Conservation (phyloP, 2,329 filamentous ascomycete species). For the Alternaria rosae region DNA sequence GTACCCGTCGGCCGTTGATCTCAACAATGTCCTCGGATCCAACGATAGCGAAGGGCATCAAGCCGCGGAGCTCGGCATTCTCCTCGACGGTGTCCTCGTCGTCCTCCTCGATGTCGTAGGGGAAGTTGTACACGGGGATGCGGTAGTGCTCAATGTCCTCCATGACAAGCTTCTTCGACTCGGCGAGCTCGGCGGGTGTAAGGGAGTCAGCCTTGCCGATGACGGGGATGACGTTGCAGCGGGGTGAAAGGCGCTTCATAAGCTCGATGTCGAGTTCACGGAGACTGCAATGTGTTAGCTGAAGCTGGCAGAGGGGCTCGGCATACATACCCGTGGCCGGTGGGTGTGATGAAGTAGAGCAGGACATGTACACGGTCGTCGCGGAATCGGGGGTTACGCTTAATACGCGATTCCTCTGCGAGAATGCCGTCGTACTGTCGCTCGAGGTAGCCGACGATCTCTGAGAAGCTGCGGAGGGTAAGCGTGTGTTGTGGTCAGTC, state of each 20-base stretch:
- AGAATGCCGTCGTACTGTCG: constrained; percentile 99
- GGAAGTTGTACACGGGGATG: constrained; percentile 99
- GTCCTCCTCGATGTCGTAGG: constrained; percentile 99
- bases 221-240: constrained; percentile 98
- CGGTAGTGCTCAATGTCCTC: constrained; percentile 99
- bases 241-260: constrained; percentile 98
- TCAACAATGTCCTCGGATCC: constrained; percentile 95
- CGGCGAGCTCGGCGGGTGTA: constrained; percentile 92
- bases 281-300: constrained; percentile 65
- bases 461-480: constrained; percentile 74
- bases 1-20: constrained; percentile 88
- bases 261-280: constrained; percentile 99
- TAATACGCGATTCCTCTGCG: constrained; percentile 99
- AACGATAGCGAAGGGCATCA: constrained; percentile 99
- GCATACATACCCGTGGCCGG: constrained; percentile 80
- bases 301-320: not conserved
- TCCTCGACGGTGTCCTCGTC: constrained; percentile 99
- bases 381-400: constrained; percentile 99
- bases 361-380: constrained; percentile 98
- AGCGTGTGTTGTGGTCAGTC: constrained; percentile 16
- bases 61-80: constrained; percentile 93
- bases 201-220: constrained; percentile 98
- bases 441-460: constrained; percentile 98
- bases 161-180: constrained; percentile 99
- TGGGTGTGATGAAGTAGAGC: constrained; percentile 99